Evolutionary conservation across 2,329 filamentous ascomycete species (phyloP).

Genomic region (Hypoxylon sp.): DNA sequence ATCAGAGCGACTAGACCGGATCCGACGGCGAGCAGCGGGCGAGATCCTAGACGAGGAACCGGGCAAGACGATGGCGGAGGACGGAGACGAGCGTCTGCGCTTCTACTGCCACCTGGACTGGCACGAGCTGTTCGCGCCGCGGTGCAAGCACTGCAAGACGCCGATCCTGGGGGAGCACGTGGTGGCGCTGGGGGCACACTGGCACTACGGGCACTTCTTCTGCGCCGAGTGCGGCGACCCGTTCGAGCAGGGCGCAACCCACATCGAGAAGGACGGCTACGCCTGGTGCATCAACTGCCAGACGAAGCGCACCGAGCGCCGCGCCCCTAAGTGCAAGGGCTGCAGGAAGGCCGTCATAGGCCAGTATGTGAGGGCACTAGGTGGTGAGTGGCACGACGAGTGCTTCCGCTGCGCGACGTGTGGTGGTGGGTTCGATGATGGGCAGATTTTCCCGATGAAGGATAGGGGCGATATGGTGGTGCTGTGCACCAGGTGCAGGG

Average conservation of each 20-base stretch:
- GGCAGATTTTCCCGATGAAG: conserved; percentile 74
- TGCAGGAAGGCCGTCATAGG: conserved; percentile 90
- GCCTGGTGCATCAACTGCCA: conserved; percentile 97
- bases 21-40: conserved; percentile 71
- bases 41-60: conserved; percentile 74
- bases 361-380: conserved; percentile 89
- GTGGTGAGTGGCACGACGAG: conserved; percentile 91
- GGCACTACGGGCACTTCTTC: conserved; percentile 98
- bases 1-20: conserved; percentile 79
- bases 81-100: conserved; percentile 80
- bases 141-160: conserved; percentile 96
- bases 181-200: conserved; percentile 93
- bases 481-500: conserved; percentile 73
- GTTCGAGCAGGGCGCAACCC: conserved; percentile 79
- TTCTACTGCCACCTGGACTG: conserved; percentile 99
- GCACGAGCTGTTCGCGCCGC: conserved; percentile 92
- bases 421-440: conserved; percentile 73
- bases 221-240: conserved; percentile 98
- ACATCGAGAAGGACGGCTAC: conserved; percentile 96
- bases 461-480: conserved; percentile 67
- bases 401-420: conserved; percentile 87
- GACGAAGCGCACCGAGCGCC: conserved; percentile 89
- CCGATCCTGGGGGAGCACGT: conserved; percentile 97
- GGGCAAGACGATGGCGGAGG: conserved; percentile 75
- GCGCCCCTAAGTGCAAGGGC: conserved; percentile 87